Conservation (phyloP, 2,329 filamentous ascomycete species). For the Claviceps cyperi region DNA sequence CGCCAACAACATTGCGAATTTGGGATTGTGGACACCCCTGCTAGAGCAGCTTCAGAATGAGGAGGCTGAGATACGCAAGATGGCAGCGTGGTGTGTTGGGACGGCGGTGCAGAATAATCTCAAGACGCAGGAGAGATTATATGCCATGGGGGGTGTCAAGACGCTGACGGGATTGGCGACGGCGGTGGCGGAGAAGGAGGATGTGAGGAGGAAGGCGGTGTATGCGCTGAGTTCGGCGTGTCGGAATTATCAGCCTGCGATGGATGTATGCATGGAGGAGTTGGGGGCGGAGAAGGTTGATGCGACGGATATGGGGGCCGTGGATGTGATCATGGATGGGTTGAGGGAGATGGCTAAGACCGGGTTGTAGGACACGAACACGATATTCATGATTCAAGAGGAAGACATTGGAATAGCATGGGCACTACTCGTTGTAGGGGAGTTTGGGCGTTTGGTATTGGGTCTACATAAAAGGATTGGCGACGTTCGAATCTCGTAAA, state of each 20-base stretch:
- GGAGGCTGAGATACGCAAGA: constrained; percentile 59
- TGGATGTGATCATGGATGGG: constrained; percentile 59
- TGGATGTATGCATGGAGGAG: constrained; percentile 53
- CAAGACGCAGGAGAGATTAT: constrained; percentile 60
- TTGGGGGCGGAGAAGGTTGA: constrained; percentile 54
- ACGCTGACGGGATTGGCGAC: constrained; percentile 50
- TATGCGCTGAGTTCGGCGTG: constrained; percentile 77
- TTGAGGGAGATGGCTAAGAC: constrained; percentile 41
- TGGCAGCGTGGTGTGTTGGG: constrained; percentile 88
- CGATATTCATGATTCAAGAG: too few relatives aligned
- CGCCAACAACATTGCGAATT: constrained; percentile 75
- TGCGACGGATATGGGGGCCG: constrained; percentile 72
- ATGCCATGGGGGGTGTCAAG: constrained; percentile 52
- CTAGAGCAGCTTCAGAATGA: constrained; percentile 52
- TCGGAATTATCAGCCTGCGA: constrained; percentile 77
- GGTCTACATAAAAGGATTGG: constrained; percentile 4
- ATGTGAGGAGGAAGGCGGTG: constrained; percentile 72
- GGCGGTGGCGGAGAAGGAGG: constrained; percentile 26
- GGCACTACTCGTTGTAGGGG: constrained; percentile 20
- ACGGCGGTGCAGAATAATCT: constrained; percentile 95
- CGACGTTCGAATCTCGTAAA: neutral
- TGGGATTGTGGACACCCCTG: constrained; percentile 72
- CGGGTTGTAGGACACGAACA: constrained; percentile 3
- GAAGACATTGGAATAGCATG: neutral
- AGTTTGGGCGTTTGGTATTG: constrained; percentile 12